These are phyloP conservation scores for Pichia kluyveri DNA, from an alignment of 805 yeast species.

Conservation along the genomic window DNA sequence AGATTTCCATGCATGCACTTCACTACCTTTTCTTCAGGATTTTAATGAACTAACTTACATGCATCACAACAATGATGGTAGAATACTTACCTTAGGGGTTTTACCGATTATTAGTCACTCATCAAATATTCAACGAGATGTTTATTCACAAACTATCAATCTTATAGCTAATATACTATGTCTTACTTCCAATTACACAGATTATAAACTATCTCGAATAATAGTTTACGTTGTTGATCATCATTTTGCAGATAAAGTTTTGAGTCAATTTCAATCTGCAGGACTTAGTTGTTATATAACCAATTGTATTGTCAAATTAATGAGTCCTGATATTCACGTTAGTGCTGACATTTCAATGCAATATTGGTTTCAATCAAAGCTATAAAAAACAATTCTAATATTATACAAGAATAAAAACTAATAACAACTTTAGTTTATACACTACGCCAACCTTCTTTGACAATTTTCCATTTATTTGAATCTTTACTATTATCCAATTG, in stretches of 20 bases:
- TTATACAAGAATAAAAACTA: too few relatives aligned
- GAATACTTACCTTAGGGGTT: not conserved
- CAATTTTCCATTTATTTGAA: constrained; percentile 39
- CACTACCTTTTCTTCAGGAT: too few relatives aligned
- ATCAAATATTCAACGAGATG: not conserved
- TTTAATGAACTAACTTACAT: too few relatives aligned
- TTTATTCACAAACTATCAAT: constrained; percentile 2
- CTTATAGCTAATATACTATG: constrained; percentile 7
- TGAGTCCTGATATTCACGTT: constrained; percentile 4
- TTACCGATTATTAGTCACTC: not conserved
- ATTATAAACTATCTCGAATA: not conserved
- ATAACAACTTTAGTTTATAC: not conserved
- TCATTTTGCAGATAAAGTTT: constrained; percentile 6
- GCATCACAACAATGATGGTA: not conserved
- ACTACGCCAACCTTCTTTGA: constrained; percentile 65
- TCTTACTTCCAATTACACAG: not conserved
- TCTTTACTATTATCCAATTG: constrained; percentile 9
- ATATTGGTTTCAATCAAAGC: not conserved
- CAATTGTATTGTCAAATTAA: constrained; percentile 6
- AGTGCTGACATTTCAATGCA: constrained; percentile 2
- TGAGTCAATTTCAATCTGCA: constrained; percentile 5
- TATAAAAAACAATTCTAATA: too few relatives aligned
- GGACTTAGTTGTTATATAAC: constrained; percentile 8
- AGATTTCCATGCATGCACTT: too few relatives aligned
- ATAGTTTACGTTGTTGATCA: constrained; percentile 4